Base-by-base conservation (phyloP, 176 grass and related monocot species). In the Aegilops speltoides region DNA sequence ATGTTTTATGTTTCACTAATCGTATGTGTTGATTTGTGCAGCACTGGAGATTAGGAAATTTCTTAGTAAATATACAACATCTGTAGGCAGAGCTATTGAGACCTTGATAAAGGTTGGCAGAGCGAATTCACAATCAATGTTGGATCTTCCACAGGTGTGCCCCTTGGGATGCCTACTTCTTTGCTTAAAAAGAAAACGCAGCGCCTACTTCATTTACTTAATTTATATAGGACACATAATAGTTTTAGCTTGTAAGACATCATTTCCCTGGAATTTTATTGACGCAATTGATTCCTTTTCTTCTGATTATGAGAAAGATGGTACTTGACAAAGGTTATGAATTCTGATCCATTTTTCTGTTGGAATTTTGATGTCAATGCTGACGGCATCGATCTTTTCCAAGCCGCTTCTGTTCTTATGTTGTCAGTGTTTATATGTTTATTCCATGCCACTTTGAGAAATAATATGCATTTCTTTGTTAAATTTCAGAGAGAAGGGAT, bases 121-220 rank as follows among this genome's bases (percentile, higher is more conserved):
- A 89, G 41, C 95, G 45, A 90, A 87, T 93, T 81, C 88, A 57
- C 45, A 71, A 83, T 93, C 96, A 71, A 87, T 88, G 87, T 78
- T 98, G 76, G 96, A 98, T 90, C 89, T 98, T 85, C 93, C 96
- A 87, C 96, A 98, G 93, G 96, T 95, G 10, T 41, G 43, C 75
- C 74, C 83, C 87, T 88, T 87, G 38, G 65, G 67, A 23, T 69
- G 36, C 31, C 11, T 81, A 61, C 48, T 86, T 59, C 36, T 86
- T 59, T 59, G 56, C 56, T 59, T 59, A 22, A 59, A 59, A 59
- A 8, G 19, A 22, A 59, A 59, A 22, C 7, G 2, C 56, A 59
- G 56, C 7, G 50, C 50, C 11, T 80, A 60, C 46, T 86, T 76
- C 52, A 69, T 77, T 45, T 45, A 45, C 43, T 45, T 45, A 0